Evolutionary conservation across 192 early-diverging fungal genomes (phyloP).

Genomic region (Oehlia diaphana): DNA sequence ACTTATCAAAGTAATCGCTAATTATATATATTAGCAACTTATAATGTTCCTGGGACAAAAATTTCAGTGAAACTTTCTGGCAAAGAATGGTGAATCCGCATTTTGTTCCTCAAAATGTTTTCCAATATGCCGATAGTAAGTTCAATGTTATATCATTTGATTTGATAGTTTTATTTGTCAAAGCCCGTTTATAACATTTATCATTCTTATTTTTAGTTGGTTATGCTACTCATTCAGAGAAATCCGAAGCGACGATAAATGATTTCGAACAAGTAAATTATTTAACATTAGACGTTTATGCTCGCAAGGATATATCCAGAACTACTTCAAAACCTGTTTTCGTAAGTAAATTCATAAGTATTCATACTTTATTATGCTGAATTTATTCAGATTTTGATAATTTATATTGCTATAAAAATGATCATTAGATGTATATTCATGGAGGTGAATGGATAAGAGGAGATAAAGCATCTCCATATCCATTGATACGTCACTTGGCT

Average conservation of each 20-base stretch:
- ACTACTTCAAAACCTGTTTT: conserved; percentile 37
- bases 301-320: conserved; percentile 29
- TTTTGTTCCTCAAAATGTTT: conserved; percentile 14
- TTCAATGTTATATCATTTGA: not conserved
- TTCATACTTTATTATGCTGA: not conserved
- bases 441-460: conserved; percentile 67
- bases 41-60: not conserved
- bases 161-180: not conserved
- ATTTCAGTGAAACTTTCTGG: conserved; percentile 18
- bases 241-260: conserved; percentile 18
- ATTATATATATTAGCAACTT: not conserved
- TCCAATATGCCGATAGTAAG: conserved; percentile 19
- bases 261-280: conserved; percentile 31
- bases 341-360: conserved; percentile 26
- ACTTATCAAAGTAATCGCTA: not conserved
- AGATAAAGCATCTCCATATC: conserved; percentile 46
- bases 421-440: conserved; percentile 59
- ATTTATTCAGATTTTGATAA: not conserved
- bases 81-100: conserved; percentile 9
- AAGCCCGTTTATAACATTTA: not conserved
- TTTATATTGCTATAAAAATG: not conserved
- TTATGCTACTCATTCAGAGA: not conserved
- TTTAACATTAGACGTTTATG: conserved; percentile 40
- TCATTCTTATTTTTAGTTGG: not conserved
- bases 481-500: conserved; percentile 22